Conservation (phyloP, 2,329 filamentous ascomycete genomes). For the Pyricularia pennisetigena region DNA sequence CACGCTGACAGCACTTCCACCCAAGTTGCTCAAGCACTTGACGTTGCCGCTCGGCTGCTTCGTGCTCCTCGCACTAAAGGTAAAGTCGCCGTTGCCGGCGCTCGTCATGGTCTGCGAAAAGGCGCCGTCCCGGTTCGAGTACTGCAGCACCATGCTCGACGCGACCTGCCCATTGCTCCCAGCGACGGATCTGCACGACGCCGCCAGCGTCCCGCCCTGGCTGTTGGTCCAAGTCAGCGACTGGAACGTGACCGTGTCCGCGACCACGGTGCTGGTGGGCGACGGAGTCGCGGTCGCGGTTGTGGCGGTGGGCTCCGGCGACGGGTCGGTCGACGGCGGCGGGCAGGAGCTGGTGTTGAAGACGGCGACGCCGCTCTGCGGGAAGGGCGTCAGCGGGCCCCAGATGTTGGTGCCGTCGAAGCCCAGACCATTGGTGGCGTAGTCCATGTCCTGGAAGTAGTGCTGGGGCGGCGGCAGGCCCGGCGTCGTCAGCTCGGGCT, state of each 20-base stretch:
- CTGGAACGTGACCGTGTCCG: background rate
- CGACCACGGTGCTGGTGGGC: background rate
- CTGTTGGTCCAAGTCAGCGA: background rate
- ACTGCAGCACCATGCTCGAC: constrained; percentile 1
- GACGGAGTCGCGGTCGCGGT: background rate
- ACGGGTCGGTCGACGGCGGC: background rate
- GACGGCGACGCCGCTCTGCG: constrained; percentile 1
- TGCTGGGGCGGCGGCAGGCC: background rate
- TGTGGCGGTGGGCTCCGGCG: background rate
- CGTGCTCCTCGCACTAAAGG: background rate
- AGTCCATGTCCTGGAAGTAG: constrained; percentile 1
- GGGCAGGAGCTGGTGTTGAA: constrained; percentile 1
- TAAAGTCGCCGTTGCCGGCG: background rate
- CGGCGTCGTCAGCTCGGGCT: constrained; percentile 1
- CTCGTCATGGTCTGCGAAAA: background rate
- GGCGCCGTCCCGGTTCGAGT: constrained; percentile 1
- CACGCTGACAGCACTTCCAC: background rate
- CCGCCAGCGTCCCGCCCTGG: constrained; percentile 1
- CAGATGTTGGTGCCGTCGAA: constrained; percentile 2
- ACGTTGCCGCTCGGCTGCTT: background rate
- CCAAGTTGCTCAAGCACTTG: constrained; percentile 1
- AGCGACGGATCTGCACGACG: background rate
- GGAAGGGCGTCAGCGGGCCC: constrained; percentile 2
- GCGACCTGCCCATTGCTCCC: background rate
- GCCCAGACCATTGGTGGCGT: background rate